Base-by-base conservation (phyloP, 2,329 filamentous ascomycete species). In the Trichoderma endophyticum region DNA sequence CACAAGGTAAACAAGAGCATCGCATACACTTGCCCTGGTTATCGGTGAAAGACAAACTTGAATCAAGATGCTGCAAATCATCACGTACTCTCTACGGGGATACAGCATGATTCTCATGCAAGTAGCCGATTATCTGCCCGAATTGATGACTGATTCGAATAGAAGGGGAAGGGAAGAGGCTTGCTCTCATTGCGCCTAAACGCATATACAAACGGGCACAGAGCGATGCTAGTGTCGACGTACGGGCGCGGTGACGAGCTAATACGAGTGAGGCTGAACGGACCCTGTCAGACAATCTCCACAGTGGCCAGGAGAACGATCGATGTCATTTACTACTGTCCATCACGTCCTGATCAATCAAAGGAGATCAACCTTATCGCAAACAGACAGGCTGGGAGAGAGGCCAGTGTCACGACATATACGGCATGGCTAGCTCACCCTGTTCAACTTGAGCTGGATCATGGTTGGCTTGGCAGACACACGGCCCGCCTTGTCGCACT, bases 251-350 rank as follows among this genome's bases (percentile, higher is more conserved):
- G 57, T 60, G 30, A 30, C 48, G 26, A 24, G 18, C 39, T 30
- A 54, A 54, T 24, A 62, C 59, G 59, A 67, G 56, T 24, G 66
- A 69, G 66, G 66, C 65, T 68, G 66, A 69, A 51, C 26, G 24
- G 18, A 15, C 67, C 67, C 57, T 62, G 67, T 70, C 67, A 21
- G 21, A n/a, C 18, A 30, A 48, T 36, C 56, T 30, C 26, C 24
- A 32, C 51, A 28, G 14, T 18, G 30, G 15, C 14, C 5, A 14
- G 30, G 39, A 61, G 30, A 39, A 39, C 43, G 39, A 70, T 70
- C 67, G 67, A 51, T 54, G 39, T 62, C 67, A 62, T 70, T 62
- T 61, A 39, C 54, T 34, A 62, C 36, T 30, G 48, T 32, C 57
- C 39, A 48, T 54, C 28, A 51, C 32, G 32, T 54, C 12, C 39